Evolutionary conservation across 2,329 filamentous ascomycete species (phyloP).

Genomic region (Diaporthe sp.): DNA sequence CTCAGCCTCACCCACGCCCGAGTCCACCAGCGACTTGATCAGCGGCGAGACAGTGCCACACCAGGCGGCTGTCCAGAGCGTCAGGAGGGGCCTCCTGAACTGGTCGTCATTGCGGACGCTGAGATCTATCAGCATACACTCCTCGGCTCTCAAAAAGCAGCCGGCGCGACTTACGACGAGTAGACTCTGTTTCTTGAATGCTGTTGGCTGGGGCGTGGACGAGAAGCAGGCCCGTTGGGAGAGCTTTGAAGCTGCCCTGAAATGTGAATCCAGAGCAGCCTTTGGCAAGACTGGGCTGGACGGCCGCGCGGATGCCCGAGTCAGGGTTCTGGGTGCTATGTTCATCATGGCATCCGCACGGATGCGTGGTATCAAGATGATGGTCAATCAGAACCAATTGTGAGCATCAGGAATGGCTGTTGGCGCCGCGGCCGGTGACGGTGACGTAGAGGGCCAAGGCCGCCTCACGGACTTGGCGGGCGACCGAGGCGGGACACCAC

Average conservation of each 20-base stretch:
- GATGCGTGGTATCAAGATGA: not conserved
- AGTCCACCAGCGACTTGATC: constrained; percentile 58
- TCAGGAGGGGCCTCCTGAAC: constrained; percentile 67
- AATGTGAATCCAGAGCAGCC: not conserved
- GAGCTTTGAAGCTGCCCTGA: not conserved
- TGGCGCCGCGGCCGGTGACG: not conserved
- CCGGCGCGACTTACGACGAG: constrained; percentile 44
- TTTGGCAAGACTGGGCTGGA: not conserved
- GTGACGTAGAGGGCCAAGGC: not conserved
- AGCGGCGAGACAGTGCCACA: constrained; percentile 67
- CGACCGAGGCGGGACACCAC: not conserved
- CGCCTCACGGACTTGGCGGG: not conserved
- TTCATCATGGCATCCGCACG: not conserved
- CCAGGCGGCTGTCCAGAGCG: constrained; percentile 69
- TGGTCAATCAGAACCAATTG: not conserved
- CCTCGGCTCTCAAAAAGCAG: not conserved
- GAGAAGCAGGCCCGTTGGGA: constrained; percentile 25
- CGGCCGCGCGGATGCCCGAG: not conserved
- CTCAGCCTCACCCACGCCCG: constrained; percentile 63
- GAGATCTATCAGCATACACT: not conserved
- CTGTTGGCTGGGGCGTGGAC: constrained; percentile 12
- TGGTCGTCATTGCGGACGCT: constrained; percentile 66
- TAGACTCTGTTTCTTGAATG: constrained; percentile 41
- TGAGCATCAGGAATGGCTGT: not conserved
- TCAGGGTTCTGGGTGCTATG: not conserved